These are phyloP conservation scores for Anthracocystis setariae DNA, from an alignment of 1,284 basidiomycete genomes.

Conservation along the genomic window DNA sequence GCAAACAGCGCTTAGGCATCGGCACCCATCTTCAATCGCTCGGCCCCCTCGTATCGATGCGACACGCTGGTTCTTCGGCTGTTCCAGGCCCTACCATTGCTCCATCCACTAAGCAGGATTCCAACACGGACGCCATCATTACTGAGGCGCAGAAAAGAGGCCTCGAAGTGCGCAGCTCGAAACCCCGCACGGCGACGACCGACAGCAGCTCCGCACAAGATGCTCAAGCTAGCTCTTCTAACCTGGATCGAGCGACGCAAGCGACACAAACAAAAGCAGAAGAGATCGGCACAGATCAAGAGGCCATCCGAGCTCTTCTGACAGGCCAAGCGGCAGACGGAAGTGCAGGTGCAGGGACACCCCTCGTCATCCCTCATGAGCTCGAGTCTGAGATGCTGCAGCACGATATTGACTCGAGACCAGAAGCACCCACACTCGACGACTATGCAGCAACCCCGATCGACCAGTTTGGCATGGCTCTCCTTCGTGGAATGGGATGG, in stretches of 20 bases:
- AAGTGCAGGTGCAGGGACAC: not conserved
- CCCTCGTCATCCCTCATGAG: slow-evolving; percentile 49
- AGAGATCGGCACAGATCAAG: slow-evolving; percentile 27
- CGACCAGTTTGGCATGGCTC: slow-evolving; percentile 89
- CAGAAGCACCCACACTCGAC: slow-evolving; percentile 74
- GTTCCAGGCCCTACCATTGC: slow-evolving; percentile 3
- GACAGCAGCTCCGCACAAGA: slow-evolving; percentile 1
- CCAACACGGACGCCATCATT: slow-evolving; percentile 25
- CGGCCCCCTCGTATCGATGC: slow-evolving; percentile 46
- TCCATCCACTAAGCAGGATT: not conserved
- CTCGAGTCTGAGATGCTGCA: slow-evolving; percentile 55
- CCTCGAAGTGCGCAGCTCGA: slow-evolving; percentile 29
- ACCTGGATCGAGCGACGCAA: not conserved
- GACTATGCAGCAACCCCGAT: slow-evolving; percentile 93
- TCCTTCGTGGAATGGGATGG: slow-evolving; percentile 97
- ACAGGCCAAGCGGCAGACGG: slow-evolving; percentile 17
- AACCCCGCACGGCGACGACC: not conserved
- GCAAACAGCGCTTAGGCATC: slow-evolving; percentile 54
- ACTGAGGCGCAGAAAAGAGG: slow-evolving; percentile 52
- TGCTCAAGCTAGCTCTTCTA: not conserved
- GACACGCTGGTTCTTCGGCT: slow-evolving; percentile 15
- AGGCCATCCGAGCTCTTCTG: slow-evolving; percentile 50
- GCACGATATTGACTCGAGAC: slow-evolving; percentile 57
- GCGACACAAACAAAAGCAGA: not conserved
- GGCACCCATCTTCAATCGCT: slow-evolving; percentile 32